These are phyloP conservation scores for Heritiera fomes DNA, from an alignment of 345 rosid species.

Conservation along the genomic window DNA sequence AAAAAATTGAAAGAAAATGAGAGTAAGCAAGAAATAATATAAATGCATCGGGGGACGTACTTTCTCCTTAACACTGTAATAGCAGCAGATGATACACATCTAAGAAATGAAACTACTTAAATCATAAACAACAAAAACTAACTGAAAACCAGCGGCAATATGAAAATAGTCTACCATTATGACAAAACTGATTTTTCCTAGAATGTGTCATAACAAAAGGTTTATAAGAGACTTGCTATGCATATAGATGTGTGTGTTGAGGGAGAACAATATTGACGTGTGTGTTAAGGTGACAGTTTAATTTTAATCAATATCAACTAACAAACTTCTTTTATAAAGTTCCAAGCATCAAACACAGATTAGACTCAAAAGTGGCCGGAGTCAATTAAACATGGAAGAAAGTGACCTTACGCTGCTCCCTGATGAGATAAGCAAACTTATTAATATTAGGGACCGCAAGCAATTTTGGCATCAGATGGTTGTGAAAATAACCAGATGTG, in stretches of 20 bases:
- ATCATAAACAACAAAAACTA: background rate
- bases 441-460: conserved; percentile 93
- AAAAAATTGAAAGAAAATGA: background rate
- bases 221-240: background rate
- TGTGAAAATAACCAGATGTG: conserved; percentile 92
- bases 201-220: background rate
- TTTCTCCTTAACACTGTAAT: background rate
- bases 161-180: background rate
- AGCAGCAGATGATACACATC: background rate
- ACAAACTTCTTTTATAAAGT: background rate
- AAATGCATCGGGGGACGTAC: background rate
- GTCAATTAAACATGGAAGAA: background rate
- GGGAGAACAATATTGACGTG: background rate
- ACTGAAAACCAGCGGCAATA: background rate
- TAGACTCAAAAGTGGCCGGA: background rate
- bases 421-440: conserved; percentile 82
- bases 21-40: background rate
- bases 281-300: background rate
- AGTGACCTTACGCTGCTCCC: conserved; percentile 84
- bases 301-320: background rate
- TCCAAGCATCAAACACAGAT: background rate
- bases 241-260: background rate
- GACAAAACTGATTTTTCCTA: background rate
- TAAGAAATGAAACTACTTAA: background rate
- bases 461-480: conserved; percentile 91